Evolutionary conservation across 208 protist genomes (phyloP), one percentile per base, ranked within the genome.

Genomic region (Acanthamoeba castellanii): DNA sequence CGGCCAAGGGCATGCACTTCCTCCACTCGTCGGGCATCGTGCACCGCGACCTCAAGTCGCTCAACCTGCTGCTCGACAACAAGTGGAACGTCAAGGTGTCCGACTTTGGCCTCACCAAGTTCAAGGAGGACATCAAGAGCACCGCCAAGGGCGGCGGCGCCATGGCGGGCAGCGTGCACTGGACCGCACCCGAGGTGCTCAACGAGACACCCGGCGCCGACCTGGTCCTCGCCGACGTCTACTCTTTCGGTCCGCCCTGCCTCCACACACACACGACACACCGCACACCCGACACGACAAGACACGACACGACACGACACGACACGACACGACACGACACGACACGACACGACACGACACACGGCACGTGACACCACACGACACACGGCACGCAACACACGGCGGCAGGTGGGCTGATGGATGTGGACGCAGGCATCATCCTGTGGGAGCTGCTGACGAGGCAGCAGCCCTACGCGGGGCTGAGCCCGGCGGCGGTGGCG

Each of bases 41-140:
- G 22, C 70, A 78, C 37, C 70, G 70, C 16, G 70, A 78, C n/a
- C 70, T 78, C 32, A 78, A 78, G 70, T 78, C 70, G n/a, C 70
- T 78, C 70, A 78, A 78, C 37, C 70, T 78, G 30, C 70, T 78
- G 70, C 70, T 78, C 16, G 70, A 78, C 70, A 45, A 34, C 70
- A 78, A 78, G 70, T 78, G 70, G 70, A 78, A 78, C 70, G 30
- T 78, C 7, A 78, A 78, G 70, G 70, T 78, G 30, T 78, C 70
- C 16, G 88, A 93, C 50, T 93, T 93, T 93, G 88, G 88, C 3
- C 37, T 93, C 34, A 93, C 88, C 25, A 93, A 93, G 42, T 70
- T 93, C 61, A 70, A 55, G 68, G 88, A 74, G n/a, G 66, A 93
- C 42, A 25, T 78, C 32, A 30, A 55, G 22, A n/a, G 34, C n/a